phyloP scores from a whole-genome alignment of 495 filamentous ascomycete species.

The Lindgomyces ingoldianus region DNA sequence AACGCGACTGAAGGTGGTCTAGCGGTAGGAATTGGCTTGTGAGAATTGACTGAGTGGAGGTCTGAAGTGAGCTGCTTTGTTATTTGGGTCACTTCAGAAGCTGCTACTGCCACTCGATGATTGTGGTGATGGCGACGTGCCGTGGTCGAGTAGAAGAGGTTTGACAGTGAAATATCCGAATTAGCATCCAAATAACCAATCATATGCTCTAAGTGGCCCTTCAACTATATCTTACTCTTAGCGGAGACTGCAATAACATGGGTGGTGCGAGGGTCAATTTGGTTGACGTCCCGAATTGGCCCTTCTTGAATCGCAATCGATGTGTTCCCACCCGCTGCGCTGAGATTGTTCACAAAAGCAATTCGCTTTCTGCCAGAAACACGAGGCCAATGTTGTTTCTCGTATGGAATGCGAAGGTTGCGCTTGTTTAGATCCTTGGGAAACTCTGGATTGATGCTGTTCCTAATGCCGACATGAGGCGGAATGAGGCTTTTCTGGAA shows the following conservation, averaged over 20 bases:
- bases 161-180: slow-evolving; percentile 36
- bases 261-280: slow-evolving; percentile 37
- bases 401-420: too few relatives aligned
- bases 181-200: slow-evolving; percentile 41
- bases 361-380: slow-evolving; percentile 47
- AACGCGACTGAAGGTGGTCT: too few relatives aligned
- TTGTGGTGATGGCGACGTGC: too few relatives aligned
- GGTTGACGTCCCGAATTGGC: slow-evolving; percentile 18
- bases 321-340: slow-evolving; percentile 38
- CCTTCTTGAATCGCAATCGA: slow-evolving; percentile 47
- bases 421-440: background rate
- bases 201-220: slow-evolving; percentile 43
- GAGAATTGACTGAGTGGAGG: too few relatives aligned
- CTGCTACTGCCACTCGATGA: too few relatives aligned
- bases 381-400: too few relatives aligned
- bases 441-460: slow-evolving; percentile 15
- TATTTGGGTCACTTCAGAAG: too few relatives aligned
- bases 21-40: too few relatives aligned
- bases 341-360: slow-evolving; percentile 37
- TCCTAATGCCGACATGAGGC: slow-evolving; percentile 10
- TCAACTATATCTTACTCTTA: slow-evolving; percentile 45
- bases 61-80: too few relatives aligned
- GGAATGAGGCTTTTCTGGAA: slow-evolving; percentile 18
- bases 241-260: slow-evolving; percentile 44
- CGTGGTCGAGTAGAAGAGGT: slow-evolving; percentile 49